Conservation (phyloP, 768 basidiomycete genomes). For the Mycena chlorophos region DNA sequence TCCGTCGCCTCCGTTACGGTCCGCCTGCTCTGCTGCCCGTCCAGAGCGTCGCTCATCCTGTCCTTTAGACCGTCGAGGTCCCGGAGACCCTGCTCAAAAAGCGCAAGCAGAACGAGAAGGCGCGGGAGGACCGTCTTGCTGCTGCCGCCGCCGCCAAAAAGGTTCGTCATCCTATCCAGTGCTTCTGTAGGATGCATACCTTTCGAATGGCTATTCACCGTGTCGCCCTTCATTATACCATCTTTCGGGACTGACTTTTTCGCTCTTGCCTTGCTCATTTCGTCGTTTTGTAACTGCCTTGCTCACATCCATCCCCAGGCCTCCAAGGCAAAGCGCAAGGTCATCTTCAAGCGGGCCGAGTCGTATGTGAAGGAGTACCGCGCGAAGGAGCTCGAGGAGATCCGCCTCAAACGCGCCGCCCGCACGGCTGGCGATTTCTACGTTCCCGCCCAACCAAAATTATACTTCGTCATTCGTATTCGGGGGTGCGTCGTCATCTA, state of each 20-base stretch:
- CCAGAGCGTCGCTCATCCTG: background rate
- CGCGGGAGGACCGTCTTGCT: conserved; percentile 86
- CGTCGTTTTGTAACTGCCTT: too few species aligned
- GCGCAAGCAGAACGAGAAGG: conserved; percentile 97
- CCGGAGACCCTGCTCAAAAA: conserved; percentile 99
- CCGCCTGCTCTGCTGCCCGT: conserved; percentile 11
- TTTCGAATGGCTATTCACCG: conserved; percentile 79
- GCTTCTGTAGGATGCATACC: conserved; percentile 76
- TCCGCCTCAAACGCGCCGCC: conserved; percentile 91
- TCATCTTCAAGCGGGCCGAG: conserved; percentile 99
- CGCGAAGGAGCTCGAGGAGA: conserved; percentile 90
- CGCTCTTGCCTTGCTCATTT: conserved; percentile 16
- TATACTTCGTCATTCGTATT: conserved; percentile 97
- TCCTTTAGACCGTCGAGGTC: conserved; percentile 81
- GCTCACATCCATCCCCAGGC: conserved; percentile 50
- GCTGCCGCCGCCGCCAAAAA: conserved; percentile 85
- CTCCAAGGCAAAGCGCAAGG: conserved; percentile 87
- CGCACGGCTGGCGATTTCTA: conserved; percentile 94
- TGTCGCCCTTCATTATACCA: conserved; percentile 86
- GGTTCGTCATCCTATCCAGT: conserved; percentile 50
- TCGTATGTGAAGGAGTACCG: conserved; percentile 97
- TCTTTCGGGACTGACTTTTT: conserved; percentile 84
- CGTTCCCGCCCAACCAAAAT: conserved; percentile 94
- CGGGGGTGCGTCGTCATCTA: conserved; percentile 69
- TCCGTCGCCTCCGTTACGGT: conserved; percentile 2